phyloP scores from a whole-genome alignment of 306 rosid species.

The Prinsepia uniflora region DNA sequence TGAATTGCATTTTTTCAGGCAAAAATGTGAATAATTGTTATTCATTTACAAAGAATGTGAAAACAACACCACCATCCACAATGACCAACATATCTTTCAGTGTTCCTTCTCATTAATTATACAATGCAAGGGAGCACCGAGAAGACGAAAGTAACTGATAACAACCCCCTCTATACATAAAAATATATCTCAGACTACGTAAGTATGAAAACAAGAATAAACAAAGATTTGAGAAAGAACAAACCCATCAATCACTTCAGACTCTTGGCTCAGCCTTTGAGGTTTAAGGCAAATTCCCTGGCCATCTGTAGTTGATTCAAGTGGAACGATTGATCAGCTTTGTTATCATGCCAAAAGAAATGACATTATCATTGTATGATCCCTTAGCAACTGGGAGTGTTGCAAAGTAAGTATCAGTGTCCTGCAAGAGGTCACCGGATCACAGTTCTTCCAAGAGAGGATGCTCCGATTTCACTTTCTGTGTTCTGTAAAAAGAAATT shows the following conservation, averaged over 20 bases:
- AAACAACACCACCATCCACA: neutral
- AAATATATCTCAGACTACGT: neutral
- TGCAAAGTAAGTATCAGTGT: conserved; percentile 15
- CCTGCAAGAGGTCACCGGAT: conserved; percentile 54
- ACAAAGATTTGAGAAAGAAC: neutral
- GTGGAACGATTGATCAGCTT: conserved; percentile 16
- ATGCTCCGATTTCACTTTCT: conserved; percentile 90
- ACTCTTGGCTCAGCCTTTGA: conserved; percentile 11
- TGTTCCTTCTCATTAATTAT: conserved; percentile 18
- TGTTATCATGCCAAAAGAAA: conserved; percentile 12
- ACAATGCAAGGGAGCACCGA: conserved; percentile 21
- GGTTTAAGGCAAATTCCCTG: conserved; percentile 27
- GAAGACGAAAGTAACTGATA: conserved; percentile 13
- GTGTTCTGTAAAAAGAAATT: conserved; percentile 64
- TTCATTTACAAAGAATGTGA: conserved; percentile 28
- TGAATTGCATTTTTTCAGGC: neutral
- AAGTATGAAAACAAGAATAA: conserved; percentile 4
- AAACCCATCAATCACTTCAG: conserved; percentile 10
- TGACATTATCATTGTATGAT: neutral
- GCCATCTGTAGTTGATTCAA: conserved; percentile 11
- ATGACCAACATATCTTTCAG: neutral
- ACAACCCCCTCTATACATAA: conserved; percentile 16
- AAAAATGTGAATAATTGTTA: neutral
- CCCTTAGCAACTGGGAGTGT: conserved; percentile 17
- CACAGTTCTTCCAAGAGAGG: conserved; percentile 80